Evolutionary conservation across 2,329 filamentous ascomycete genomes (phyloP), one percentile per base, ranked within the genome.

Genomic region (Cladosporium cucumerinum): DNA sequence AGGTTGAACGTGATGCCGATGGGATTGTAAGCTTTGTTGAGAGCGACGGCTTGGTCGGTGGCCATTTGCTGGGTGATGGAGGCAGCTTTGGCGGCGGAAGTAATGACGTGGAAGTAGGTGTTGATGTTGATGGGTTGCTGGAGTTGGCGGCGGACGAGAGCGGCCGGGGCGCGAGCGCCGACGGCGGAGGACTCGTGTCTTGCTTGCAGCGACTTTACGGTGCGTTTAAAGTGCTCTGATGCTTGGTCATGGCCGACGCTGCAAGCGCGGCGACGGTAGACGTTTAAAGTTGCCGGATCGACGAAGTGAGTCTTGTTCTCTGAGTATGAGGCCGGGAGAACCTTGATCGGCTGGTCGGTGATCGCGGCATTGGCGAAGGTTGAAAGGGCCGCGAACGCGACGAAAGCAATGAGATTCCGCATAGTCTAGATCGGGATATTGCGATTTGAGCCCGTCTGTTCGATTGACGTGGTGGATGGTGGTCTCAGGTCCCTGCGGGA

Each of bases 1-100:
- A 86, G 78, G 32, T 75, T 78, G 77, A 85, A 87, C 10, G 72
- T 73, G 69, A 87, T 83, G 65, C 78, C 78, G 75, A 84, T 84
- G 48, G 80, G 76, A 39, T 78, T 74, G 76, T 84, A 84, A 10
- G 77, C 76, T 32, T 66, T 72, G 73, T 82, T 82, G 39, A 82
- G 64, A 0, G 72, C 70, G 46, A 72, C 71, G 64, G 78, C 63
- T 68, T 82, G 80, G 21, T 72, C 71, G 21, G 67, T 66, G 12
- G 76, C 78, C 77, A 79, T 80, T 57, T 75, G 68, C 65, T 76
- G 74, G n/a, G 78, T 79, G 68, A 82, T 76, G 61, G 71, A 73
- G 43, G 70, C 73, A 51, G 75, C 74, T 12, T 74, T 75, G 60
- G 74, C 74, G 4, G 66, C 65, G 18, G 73, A 79, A 52, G 77